Conservation (phyloP, 129 eudicot genomes). For the Tanacetum coccineum region DNA sequence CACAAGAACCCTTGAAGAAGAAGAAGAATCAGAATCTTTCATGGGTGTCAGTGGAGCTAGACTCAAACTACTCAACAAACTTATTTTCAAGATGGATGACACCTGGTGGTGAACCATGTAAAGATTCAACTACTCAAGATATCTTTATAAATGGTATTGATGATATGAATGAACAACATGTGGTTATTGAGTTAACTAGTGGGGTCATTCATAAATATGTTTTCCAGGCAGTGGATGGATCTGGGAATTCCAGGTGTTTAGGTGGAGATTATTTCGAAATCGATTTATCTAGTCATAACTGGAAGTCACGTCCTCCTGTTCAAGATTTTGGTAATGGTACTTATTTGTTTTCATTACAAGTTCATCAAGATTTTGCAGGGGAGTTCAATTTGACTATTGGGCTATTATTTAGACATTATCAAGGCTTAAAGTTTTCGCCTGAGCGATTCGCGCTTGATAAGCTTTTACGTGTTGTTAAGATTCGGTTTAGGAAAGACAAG, state of each 20-base stretch:
- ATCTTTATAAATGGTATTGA: slow-evolving; percentile 52
- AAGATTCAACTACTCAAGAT: slow-evolving; percentile 65
- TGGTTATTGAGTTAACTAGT: slow-evolving; percentile 33
- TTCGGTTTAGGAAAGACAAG: slow-evolving; percentile 34
- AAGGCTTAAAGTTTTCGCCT: slow-evolving; percentile 75
- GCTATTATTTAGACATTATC: slow-evolving; percentile 66
- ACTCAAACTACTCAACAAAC: slow-evolving; percentile 54
- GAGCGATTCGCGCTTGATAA: slow-evolving; percentile 58
- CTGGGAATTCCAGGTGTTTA: slow-evolving; percentile 55
- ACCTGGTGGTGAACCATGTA: slow-evolving; percentile 82
- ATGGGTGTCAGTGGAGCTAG: slow-evolving; percentile 72
- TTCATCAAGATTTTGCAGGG: slow-evolving; percentile 79
- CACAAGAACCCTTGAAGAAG: slow-evolving; percentile 20
- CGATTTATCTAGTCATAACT: slow-evolving; percentile 61
- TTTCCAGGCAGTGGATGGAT: slow-evolving; percentile 68
- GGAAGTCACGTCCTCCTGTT: slow-evolving; percentile 88
- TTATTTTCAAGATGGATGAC: slow-evolving; percentile 57
- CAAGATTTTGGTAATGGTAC: slow-evolving; percentile 74
- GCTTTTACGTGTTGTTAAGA: slow-evolving; percentile 46
- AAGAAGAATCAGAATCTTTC: slow-evolving; percentile 22
- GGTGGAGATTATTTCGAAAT: slow-evolving; percentile 94
- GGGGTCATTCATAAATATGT: slow-evolving; percentile 67
- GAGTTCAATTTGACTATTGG: slow-evolving; percentile 53
- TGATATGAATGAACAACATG: slow-evolving; percentile 3
- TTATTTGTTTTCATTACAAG: slow-evolving; percentile 66